Percentiles rank a stretch among this genome's conserved stretches.
phyloP scores from a whole-genome alignment of 164 flowering plant genomes.

The Macadamia tetraphylla region DNA sequence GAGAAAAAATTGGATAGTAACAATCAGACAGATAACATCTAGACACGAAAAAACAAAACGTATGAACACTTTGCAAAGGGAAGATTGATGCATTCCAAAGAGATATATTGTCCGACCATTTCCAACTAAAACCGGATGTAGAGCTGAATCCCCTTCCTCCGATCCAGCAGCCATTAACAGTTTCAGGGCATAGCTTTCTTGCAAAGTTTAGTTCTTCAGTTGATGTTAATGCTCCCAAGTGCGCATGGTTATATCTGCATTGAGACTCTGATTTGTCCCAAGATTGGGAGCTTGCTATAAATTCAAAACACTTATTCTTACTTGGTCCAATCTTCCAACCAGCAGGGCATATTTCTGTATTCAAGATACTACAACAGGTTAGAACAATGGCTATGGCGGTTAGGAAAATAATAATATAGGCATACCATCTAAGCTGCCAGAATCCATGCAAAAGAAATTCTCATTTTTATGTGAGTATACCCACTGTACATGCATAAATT shows the following conservation, averaged over 20 bases:
- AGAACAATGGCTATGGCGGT: neutral
- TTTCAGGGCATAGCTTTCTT: slow-evolving; percentile 42
- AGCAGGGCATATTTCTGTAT: slow-evolving; percentile 52
- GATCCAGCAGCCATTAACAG: slow-evolving; percentile 64
- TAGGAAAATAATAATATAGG: too few relatives aligned
- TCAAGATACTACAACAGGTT: neutral
- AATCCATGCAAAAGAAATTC: too few relatives aligned
- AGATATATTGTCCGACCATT: slow-evolving; percentile 67
- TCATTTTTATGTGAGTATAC: too few relatives aligned
- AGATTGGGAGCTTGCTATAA: slow-evolving; percentile 21
- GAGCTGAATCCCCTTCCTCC: slow-evolving; percentile 51
- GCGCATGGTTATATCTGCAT: slow-evolving; percentile 43
- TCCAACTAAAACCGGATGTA: slow-evolving; percentile 46
- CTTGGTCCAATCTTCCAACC: slow-evolving; percentile 53
- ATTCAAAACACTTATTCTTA: slow-evolving; percentile 47
- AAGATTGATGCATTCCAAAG: slow-evolving; percentile 50
- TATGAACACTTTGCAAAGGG: too few relatives aligned
- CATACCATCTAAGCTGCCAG: too few relatives aligned
- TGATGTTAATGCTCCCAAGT: slow-evolving; percentile 63
- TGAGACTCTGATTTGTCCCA: slow-evolving; percentile 63
- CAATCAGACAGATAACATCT: too few relatives aligned
- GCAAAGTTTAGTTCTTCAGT: slow-evolving; percentile 45
- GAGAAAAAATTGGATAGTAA: neutral
- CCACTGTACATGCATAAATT: too few relatives aligned
- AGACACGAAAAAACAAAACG: too few relatives aligned